Conservation (phyloP, 768 basidiomycete genomes). For the Pleurotus pulmonarius region DNA sequence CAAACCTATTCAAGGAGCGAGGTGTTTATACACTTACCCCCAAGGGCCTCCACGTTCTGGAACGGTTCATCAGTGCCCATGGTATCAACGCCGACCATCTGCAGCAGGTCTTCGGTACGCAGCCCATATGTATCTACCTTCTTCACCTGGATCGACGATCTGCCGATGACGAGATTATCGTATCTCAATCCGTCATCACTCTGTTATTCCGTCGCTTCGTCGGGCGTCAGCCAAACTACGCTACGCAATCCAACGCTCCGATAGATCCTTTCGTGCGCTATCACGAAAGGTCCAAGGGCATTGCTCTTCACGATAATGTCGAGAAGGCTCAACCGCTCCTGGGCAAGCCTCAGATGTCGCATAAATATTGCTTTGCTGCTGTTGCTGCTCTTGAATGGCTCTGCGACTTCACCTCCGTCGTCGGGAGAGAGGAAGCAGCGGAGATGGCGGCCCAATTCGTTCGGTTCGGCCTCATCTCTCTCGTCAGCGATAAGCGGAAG, state of each 20-base stretch:
- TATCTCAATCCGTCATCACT: conserved; percentile 90
- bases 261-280: conserved; percentile 69
- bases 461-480: conserved; percentile 82
- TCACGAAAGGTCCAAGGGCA: conserved; percentile 74
- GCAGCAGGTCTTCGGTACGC: conserved; percentile 81
- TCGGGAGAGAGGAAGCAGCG: conserved; percentile 92
- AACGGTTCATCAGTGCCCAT: conserved; percentile 99
- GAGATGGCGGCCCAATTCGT: conserved; percentile 99
- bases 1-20: conserved; percentile 94
- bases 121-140: conserved; percentile 96
- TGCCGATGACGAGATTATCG: conserved; percentile 95
- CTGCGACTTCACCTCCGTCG: conserved; percentile 94
- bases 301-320: conserved; percentile 63
- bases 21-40: conserved; percentile 95
- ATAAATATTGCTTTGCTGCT: conserved; percentile 81
- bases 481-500: conserved; percentile 90
- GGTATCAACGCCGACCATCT: conserved; percentile 95
- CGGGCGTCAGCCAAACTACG: conserved; percentile 83
- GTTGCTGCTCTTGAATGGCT: conserved; percentile 93
- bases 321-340: conserved; percentile 60
- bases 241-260: conserved; percentile 39
- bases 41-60: conserved; percentile 97
- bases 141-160: conserved; percentile 93
- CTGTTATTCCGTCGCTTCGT: conserved; percentile 95
- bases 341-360: conserved; percentile 42